Evolutionary conservation across 345 rosid genomes (phyloP), one percentile per base, ranked within the genome.

Genomic region (Populus ilicifolia): DNA sequence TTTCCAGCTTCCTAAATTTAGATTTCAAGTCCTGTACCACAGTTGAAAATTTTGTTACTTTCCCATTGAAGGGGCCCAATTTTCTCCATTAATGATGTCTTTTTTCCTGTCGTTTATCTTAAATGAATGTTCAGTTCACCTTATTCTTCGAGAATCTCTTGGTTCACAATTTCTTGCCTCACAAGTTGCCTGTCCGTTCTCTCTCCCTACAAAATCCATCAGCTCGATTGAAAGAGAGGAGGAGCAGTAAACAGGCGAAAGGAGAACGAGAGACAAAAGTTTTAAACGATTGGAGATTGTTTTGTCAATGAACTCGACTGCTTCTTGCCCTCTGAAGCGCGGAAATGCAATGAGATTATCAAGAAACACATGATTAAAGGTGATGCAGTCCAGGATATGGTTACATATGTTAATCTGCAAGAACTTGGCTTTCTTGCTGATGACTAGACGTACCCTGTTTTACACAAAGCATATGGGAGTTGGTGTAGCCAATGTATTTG

Each of bases 381-480:
- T 6, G 35, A 74, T 33, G 63, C 74, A 21, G 64, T 59, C 25
- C 66, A 68, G 10, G 78, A 70, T 16, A 59, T 74, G 62, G 35
- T n/a, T 5, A 74, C 74, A 8, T 79, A 59, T 25, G 59, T 74
- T 11, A 56, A 74, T 18, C 23, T 74, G 73, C 75, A 68, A 69
- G 62, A 8, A 4, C 62, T 69, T 7, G 70, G 78, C 25, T 17
- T 79, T 69, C 29, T 27, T 9, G 73, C 54, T 33, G 78, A 79
- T 61, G 69, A 74, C 54, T 79, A 69, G 29, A 59, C 78, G 5
- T 68, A 25, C 35, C 78, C 82, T n/a, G n/a, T 79, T 67, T 30
- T 79, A 18, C 78, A 61, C 69, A 79, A 79, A 69, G 82, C 78
- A 16, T 74, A 74, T 44, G 69, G 70, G 29, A 44, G n/a, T 12